Evolutionary conservation across 2,329 filamentous ascomycete species (phyloP), one percentile per base, ranked within the genome.

Genomic region (Venturia effusa): DNA sequence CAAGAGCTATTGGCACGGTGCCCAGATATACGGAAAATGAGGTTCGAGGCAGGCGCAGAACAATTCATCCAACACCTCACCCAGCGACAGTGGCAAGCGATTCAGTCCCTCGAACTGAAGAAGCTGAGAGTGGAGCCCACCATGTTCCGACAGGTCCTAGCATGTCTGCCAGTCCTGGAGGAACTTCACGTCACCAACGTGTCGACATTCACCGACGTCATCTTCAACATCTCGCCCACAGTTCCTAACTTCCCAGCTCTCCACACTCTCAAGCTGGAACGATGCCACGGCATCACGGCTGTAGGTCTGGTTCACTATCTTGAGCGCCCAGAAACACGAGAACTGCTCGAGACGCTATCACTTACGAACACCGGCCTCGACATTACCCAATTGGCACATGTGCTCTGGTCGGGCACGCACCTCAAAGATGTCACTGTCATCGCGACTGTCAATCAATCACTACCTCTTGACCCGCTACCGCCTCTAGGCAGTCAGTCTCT

Each of bases 1-100:
- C 84, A 94, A 69, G 92, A 96, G 74, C 80, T 97, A 30, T 89
- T 96, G 77, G 88, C 86, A 27, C 83, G 90, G 61, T 97, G 93
- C 73, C 85, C 88, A 13, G 86, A 93, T 71, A 81, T 97, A 64
- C 84, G 91, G 68, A 94, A 94, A 76, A 97, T 96, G 90, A 88
- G 84, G 63, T 97, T 95, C 76, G 82, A 84, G 63, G 79, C 80
- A 59, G 93, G 93, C 15, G 83, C 90, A 1, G 93, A 97, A 77
- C 83, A 83, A 64, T 89, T 87, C 70, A 82, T 97, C 64, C 84
- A 90, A 69, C 79, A 83, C 63, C 79, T 97, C 48, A 82, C 85
- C 8, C 81, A 82, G 65, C 85, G 83, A 66, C 83, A 78, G 61
- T 94, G 90, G 89, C 80, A 81, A 59, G 81, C 83, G 55, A 80